Evolutionary conservation across 176 grass and related monocot genomes (phyloP).

Genomic region (Lolium perenne): DNA sequence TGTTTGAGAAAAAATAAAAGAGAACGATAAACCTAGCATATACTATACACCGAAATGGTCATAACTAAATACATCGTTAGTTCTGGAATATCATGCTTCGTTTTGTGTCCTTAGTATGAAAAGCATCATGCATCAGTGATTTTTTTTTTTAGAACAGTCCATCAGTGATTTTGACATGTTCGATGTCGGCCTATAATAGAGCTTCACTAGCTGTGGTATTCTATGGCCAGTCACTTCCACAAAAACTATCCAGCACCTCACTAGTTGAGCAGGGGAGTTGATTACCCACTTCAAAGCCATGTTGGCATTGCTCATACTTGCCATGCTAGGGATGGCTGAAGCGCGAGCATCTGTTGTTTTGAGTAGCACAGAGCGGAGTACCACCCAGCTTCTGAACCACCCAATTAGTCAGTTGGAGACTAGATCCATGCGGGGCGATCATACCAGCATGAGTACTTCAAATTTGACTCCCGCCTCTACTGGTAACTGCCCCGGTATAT

Average conservation of each 20-base stretch:
- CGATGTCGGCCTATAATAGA: background rate
- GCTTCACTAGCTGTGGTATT: background rate
- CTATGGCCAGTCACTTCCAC: background rate
- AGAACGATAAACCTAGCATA: no score
- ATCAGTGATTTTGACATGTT: conserved; percentile 7
- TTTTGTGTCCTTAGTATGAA: background rate
- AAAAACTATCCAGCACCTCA: background rate
- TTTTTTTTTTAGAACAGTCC: background rate
- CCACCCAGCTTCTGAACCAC: background rate
- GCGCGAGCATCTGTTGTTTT: background rate
- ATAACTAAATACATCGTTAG: background rate
- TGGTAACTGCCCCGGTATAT: background rate
- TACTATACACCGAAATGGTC: no score
- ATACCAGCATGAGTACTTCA: background rate
- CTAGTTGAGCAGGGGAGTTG: background rate
- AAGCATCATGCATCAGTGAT: background rate
- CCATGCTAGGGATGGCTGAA: conserved; percentile 4
- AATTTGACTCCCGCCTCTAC: background rate
- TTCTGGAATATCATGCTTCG: background rate
- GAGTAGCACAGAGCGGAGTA: background rate
- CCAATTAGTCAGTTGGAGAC: background rate
- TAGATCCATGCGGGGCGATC: background rate
- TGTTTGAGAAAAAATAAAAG: no score
- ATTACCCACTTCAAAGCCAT: background rate
- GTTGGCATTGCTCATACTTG: conserved; percentile 3